A percentile compares a stretch with the other conserved stretches of the same genome.
Conservation (phyloP, 192 early-diverging fungal species). For the Kappamyces sp. region DNA sequence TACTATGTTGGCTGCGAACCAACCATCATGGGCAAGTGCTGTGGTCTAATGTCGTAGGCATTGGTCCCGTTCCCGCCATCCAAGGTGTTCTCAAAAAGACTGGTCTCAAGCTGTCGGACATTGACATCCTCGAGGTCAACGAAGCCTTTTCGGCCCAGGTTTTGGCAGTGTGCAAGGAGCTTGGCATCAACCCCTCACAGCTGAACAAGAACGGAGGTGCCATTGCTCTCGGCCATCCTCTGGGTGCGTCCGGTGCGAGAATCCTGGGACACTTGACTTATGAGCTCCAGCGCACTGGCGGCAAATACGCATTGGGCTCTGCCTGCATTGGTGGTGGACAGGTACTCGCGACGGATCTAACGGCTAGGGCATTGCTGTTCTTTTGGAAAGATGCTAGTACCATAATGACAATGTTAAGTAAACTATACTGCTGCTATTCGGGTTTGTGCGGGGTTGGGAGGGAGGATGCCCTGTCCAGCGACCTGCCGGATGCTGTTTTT, state of each 20-base stretch:
- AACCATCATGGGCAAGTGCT: constrained; percentile 73
- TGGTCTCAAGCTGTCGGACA: constrained; percentile 70
- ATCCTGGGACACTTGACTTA: constrained; percentile 85
- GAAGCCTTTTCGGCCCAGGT: constrained; percentile 97
- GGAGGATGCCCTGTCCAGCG: no score
- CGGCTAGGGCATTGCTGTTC: constrained; percentile 55
- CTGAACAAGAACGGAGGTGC: constrained; percentile 89
- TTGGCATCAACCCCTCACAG: constrained; percentile 71
- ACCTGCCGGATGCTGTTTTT: no score
- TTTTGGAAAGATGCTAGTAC: constrained; percentile 53
- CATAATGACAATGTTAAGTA: not conserved
- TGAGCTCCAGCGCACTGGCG: constrained; percentile 72
- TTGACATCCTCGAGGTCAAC: constrained; percentile 92
- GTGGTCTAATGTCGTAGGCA: constrained; percentile 26
- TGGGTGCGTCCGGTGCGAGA: constrained; percentile 92
- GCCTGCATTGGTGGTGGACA: constrained; percentile 96
- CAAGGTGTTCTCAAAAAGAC: constrained; percentile 76
- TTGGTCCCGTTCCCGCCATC: constrained; percentile 92
- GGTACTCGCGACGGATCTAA: not conserved
- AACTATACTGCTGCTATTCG: not conserved
- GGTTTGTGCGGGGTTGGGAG: not conserved
- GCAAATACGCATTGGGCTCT: constrained; percentile 85
- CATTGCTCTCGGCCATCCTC: constrained; percentile 89
- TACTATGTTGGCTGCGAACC: constrained; percentile 84
- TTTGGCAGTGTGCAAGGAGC: constrained; percentile 81